A percentile compares a stretch with the other conserved stretches of the same genome.
Conservation (phyloP, 257 asterid species). For the Eustoma russellianum region DNA sequence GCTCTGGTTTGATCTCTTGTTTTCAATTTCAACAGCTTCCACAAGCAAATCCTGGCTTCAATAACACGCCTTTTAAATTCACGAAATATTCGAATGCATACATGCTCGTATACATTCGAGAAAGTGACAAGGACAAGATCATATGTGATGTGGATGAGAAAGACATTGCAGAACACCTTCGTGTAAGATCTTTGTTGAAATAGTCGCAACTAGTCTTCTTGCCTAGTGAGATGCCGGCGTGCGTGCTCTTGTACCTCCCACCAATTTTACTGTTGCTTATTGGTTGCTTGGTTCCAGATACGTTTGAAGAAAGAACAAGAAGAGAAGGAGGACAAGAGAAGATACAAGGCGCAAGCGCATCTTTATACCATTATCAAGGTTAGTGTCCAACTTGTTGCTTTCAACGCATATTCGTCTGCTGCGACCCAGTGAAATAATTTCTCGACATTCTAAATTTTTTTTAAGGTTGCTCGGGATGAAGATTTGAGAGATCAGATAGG, state of each 20-base stretch:
- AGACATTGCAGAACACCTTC: slow-evolving; percentile 96
- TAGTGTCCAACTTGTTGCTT: not conserved
- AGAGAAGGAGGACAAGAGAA: slow-evolving; percentile 93
- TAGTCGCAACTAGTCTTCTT: not conserved
- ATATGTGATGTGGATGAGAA: slow-evolving; percentile 96
- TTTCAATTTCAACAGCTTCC: slow-evolving; percentile 51
- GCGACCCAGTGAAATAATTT: not conserved
- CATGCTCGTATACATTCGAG: slow-evolving; percentile 99
- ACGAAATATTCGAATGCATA: slow-evolving; percentile 97
- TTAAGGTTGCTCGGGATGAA: slow-evolving; percentile 95
- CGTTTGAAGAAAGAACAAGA: slow-evolving; percentile 97
- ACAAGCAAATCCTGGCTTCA: slow-evolving; percentile 95
- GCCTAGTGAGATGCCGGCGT: not conserved
- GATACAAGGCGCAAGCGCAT: slow-evolving; percentile 91
- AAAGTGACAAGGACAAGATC: slow-evolving; percentile 90
- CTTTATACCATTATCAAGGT: slow-evolving; percentile 96
- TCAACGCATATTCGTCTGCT: not conserved
- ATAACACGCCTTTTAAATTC: slow-evolving; percentile 85
- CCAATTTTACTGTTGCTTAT: not conserved
- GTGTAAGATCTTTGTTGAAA: slow-evolving; percentile 37
- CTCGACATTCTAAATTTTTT: not conserved
- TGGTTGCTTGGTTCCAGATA: slow-evolving; percentile 38
- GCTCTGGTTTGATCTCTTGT: slow-evolving; percentile 14
- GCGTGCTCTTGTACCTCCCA: not conserved
- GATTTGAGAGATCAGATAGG: slow-evolving; percentile 90